Conservation (phyloP, 1,284 basidiomycete genomes). For the Megacollybia platyphylla region DNA sequence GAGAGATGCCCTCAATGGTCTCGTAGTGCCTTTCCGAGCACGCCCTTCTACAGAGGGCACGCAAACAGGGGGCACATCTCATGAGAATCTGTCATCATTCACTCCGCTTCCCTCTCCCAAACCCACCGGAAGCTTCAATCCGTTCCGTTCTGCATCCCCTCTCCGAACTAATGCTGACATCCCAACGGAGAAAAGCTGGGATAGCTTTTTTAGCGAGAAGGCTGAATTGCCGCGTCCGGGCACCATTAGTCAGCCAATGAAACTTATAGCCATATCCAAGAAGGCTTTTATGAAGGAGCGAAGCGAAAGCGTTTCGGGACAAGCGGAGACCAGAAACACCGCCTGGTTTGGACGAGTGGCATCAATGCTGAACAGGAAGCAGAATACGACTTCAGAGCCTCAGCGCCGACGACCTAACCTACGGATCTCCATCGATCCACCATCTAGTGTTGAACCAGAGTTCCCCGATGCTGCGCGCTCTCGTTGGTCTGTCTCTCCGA, state of each 20-base stretch:
- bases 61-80: constrained; percentile 16
- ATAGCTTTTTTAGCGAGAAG: constrained; percentile 30
- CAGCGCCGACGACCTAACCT: constrained; percentile 22
- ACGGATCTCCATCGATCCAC: constrained; percentile 27
- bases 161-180: constrained; percentile 7
- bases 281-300: constrained; percentile 20
- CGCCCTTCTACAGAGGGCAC: constrained; percentile 11
- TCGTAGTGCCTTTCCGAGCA: constrained; percentile 29
- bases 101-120: constrained; percentile 34
- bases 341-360: constrained; percentile 19
- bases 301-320: constrained; percentile 9
- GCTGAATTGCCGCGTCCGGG: constrained; percentile 10
- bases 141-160: constrained; percentile 21
- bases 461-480: constrained; percentile 19
- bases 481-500: constrained; percentile 28
- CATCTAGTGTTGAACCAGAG: constrained; percentile 7
- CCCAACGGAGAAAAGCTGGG: constrained; percentile 29
- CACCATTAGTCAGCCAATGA: constrained; percentile 23
- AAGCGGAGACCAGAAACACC: constrained; percentile 11
- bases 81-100: constrained; percentile 27
- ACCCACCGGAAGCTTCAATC: constrained; percentile 23
- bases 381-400: constrained; percentile 7
- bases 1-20: constrained; percentile 27
- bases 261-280: constrained; percentile 30
- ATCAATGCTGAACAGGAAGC: constrained; percentile 16